Conservation (phyloP, 129 eudicot genomes). For the Flaveria brownii region DNA sequence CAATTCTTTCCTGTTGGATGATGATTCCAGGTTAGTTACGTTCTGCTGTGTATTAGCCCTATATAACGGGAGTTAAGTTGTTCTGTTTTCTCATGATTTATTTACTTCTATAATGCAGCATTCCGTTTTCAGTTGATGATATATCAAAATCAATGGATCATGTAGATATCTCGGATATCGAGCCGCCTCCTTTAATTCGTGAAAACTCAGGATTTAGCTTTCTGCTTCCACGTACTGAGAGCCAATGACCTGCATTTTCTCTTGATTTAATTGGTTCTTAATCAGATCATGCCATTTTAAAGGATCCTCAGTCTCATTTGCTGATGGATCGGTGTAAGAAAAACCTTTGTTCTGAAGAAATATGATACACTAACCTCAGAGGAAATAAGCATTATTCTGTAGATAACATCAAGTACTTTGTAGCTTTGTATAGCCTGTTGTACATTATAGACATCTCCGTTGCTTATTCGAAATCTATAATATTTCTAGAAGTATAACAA, state of each 20-base stretch:
- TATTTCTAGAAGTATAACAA: too few species aligned
- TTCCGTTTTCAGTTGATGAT: constrained; percentile 90
- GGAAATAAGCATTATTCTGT: constrained; percentile 18
- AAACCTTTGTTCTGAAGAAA: constrained; percentile 20
- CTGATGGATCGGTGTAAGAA: constrained; percentile 5
- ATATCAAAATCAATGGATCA: constrained; percentile 87
- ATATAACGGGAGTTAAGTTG: background rate
- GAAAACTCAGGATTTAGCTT: constrained; percentile 85
- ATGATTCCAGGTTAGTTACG: constrained; percentile 82
- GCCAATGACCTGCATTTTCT: constrained; percentile 31
- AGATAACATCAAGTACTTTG: constrained; percentile 6
- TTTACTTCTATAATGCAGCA: constrained; percentile 47
- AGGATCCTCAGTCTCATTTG: constrained; percentile 7
- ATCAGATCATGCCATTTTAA: constrained; percentile 14
- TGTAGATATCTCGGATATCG: constrained; percentile 70
- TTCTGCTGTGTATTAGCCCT: constrained; percentile 1
- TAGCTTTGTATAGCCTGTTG: constrained; percentile 1
- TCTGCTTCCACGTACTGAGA: constrained; percentile 58
- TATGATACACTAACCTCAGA: background rate
- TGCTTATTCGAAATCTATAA: too few species aligned
- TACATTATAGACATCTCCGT: background rate
- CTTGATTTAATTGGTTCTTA: constrained; percentile 18
- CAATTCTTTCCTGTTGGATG: constrained; percentile 92
- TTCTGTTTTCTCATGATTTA: constrained; percentile 10
- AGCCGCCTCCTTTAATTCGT: constrained; percentile 73